Evolutionary conservation across 257 asterid genomes (phyloP), one percentile per base, ranked within the genome.

Genomic region (Solanum chmielewskii): DNA sequence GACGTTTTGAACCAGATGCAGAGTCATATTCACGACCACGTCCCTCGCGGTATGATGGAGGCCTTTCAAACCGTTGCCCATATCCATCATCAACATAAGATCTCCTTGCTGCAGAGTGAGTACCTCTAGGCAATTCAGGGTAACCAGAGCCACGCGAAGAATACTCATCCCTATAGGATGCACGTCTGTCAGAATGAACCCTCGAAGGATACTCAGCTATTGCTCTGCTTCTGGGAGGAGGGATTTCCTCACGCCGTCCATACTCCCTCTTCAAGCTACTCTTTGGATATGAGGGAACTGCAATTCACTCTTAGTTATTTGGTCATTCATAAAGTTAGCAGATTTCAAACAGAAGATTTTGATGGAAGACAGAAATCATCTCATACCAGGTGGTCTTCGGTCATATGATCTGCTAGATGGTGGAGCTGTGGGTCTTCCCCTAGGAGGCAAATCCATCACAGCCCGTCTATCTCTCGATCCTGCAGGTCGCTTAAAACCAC

Each of bases 361-460:
- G 35, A 49, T 83, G 27, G 35, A 37, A 80, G 52, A 42, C 15
- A 45, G 45, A 78, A 42, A 69, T 9, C 73, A 86, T 71, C 64
- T 44, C 89, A 90, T 81, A 96, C 99, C 99, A 87, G 98, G 98
- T 76, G 98, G 96, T 86, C 98, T 94, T 90, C 99, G 91, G 81
- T 96, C 99, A 89, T 95, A 95, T 86, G 99, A 90, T 93, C 99
- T 52, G 73, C 88, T 93, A 11, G 93, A 92, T 42, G 88, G 86
- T 84, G 99, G 97, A 87, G 98, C 93, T 47, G 74, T 91, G 37
- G 97, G 98, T 83, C 98, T 92, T 84, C 93, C 87, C 92, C 98
- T 93, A 11, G 95, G 92, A 60, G 98, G 98, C 84, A 88, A 86
- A 88, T 92, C 91, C 93, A 94, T 91, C 84, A 87, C 92, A 31